Evolutionary conservation across 2,329 filamentous ascomycete species (phyloP), one percentile per base, ranked within the genome.

Genomic region (Thelonectria rubi): DNA sequence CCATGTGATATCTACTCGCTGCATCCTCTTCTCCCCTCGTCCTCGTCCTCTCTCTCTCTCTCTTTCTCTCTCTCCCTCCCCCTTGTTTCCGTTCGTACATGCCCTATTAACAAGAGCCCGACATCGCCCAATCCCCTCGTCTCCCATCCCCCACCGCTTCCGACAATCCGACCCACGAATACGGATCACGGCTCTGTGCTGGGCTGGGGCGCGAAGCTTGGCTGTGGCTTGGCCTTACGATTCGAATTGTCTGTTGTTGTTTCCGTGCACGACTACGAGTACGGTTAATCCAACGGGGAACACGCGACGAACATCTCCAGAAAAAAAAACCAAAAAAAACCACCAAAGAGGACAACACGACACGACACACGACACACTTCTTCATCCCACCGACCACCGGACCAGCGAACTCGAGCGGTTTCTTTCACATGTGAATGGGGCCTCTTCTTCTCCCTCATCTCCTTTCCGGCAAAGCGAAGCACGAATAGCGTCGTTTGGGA

Each of bases 121-220:
- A 55, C 40, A 30, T 30, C 55, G 46, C 47, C 52, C 40, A 52
- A 39, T 48, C 37, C 37, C 56, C 34, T 34, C 46, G 34, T 20
- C 7, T 26, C 26, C 34, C 55, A 18, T 57, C 47, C 64, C 65
- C 65, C 50, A 52, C 60, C 48, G 18, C 43, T 37, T 34, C 53
- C 47, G 43, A 39, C 42, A 48, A 43, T 50, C 52, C 50, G 57
- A 49, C 26, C 51, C 45, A 47, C 45, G 46, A 55, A 62, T 49
- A 55, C 53, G 58, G 55, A 55, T 51, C 51, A 64, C 65, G 63
- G 65, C 58, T 65, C 66, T 67, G 63, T 56, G 57, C 61, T 51
- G 32, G 34, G 39, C 42, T 34, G 39, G 50, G 52, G 49, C 60
- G 61, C 30, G 52, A 58, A 60, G 65, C 69, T 71, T 71, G 66